Evolutionary conservation across 768 basidiomycete species (phyloP), one percentile per base, ranked within the genome.

Genomic region (Leccinum subgranulosum): DNA sequence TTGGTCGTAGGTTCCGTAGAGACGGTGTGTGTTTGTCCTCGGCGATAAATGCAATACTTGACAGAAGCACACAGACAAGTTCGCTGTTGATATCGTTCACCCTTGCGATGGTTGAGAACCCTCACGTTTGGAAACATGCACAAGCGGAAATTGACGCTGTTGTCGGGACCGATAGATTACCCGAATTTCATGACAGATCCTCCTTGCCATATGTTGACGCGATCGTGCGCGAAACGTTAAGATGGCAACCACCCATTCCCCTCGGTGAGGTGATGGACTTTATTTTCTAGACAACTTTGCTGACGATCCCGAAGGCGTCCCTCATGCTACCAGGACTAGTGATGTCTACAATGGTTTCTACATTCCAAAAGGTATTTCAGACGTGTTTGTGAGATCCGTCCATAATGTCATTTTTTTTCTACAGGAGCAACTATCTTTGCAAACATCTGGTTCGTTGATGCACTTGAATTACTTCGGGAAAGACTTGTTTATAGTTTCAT

Each of bases 311-410:
- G 7, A 51, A 60, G 57, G 36, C 2, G 12, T 64, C 43, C 57
- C 59, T 34, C 74, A 72, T 53, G 48, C 59, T 11, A 21, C 65
- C 6, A 75, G 73, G 0, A 59, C 66, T 33, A 76, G 77, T 55
- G 79, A 80, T 49, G 57, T 72, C 12, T 80, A 79, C 61, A 65
- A 72, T 21, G 74, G 76, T 19, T 80, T 80, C 57, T 67, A 79
- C 11, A 85, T 85, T 46, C 83, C 84, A 1, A 74, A 75, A 59
- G 84, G 83, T 58, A 54, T 52, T 15, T 43, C 5, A 3, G 1
- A 28, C 9, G 19, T 29, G 14, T 34, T 31, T 17, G 29, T 12
- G 3, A 48, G 31, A 34, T 17, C 3, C 12, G 4, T 23, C 31
- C 25, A n/a, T 15, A 14, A 33, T 29, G 14, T 51, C 29, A 9